Evolutionary conservation across 139 green algal genomes (phyloP).

Genomic region (Gonium pectorale): DNA sequence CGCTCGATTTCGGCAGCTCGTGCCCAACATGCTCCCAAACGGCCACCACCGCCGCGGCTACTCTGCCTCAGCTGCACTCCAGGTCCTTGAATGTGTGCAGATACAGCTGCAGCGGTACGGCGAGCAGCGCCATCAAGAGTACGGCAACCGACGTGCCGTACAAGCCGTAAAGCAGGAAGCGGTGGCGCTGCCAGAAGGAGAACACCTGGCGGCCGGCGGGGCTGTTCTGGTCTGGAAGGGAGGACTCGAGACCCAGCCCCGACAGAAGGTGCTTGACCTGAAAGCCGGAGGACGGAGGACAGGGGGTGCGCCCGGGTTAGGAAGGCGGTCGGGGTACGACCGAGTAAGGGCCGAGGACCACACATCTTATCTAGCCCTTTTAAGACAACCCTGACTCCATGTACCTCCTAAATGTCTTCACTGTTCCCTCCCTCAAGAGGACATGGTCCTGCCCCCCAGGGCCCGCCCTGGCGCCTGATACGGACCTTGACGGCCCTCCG

Average conservation of each 20-base stretch:
- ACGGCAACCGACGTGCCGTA: background rate
- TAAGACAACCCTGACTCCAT: background rate
- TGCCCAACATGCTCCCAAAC: too few species aligned
- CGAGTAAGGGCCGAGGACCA: background rate
- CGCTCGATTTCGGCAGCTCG: too few species aligned
- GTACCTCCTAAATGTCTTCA: background rate
- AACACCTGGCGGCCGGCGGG: slow-evolving; percentile 18
- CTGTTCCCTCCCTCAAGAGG: background rate
- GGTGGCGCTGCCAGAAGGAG: slow-evolving; percentile 41
- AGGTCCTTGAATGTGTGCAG: slow-evolving; percentile 11
- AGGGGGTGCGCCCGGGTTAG: background rate
- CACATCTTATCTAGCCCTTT: background rate
- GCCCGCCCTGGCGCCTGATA: too few species aligned
- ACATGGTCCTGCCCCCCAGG: too few species aligned
- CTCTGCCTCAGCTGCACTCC: background rate
- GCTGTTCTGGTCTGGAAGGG: background rate
- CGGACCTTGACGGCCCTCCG: slow-evolving; percentile 11
- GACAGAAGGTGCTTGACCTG: background rate
- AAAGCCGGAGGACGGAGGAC: background rate
- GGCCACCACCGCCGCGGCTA: too few species aligned
- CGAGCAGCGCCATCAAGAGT: slow-evolving; percentile 5
- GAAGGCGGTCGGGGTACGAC: background rate
- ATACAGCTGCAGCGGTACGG: slow-evolving; percentile 5
- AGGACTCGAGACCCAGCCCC: background rate
- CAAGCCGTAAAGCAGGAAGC: background rate